Conservation (phyloP, 768 basidiomycete genomes). For the Vishniacozyma victoriae region DNA sequence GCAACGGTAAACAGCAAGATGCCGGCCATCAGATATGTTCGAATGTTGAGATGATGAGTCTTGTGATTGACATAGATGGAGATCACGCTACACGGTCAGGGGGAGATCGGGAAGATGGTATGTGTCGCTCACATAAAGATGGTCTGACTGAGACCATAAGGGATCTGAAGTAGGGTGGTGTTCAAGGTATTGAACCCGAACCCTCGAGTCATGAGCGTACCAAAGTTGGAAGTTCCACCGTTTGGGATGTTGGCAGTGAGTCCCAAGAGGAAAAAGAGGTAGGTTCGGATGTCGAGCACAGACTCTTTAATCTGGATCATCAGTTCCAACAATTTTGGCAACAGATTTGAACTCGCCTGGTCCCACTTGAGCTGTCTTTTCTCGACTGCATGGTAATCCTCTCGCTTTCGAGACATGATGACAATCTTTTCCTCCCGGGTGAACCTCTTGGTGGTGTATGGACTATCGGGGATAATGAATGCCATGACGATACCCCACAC, state of each 20-base stretch:
- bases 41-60: conserved; percentile 6
- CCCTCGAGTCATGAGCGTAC: conserved; percentile 7
- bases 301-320: conserved; percentile 18
- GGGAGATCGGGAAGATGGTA: neutral
- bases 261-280: conserved; percentile 29
- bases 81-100: neutral
- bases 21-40: conserved; percentile 7
- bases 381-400: conserved; percentile 28
- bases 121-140: neutral
- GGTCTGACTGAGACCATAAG: conserved; percentile 7
- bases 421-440: conserved; percentile 33
- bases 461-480: conserved; percentile 36
- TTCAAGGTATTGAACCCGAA: conserved; percentile 4
- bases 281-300: conserved; percentile 15
- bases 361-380: conserved; percentile 20
- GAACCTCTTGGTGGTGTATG: conserved; percentile 28
- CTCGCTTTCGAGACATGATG: conserved; percentile 24
- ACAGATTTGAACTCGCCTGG: conserved; percentile 22
- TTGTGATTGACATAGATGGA: conserved; percentile 8
- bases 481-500: conserved; percentile 29
- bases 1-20: conserved; percentile 3
- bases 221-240: conserved; percentile 12
- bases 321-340: neutral
- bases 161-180: conserved; percentile 7
- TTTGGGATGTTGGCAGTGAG: conserved; percentile 22